Base-by-base conservation (phyloP, 2,329 filamentous ascomycete species). In the Davidsoniella eucalypti region DNA sequence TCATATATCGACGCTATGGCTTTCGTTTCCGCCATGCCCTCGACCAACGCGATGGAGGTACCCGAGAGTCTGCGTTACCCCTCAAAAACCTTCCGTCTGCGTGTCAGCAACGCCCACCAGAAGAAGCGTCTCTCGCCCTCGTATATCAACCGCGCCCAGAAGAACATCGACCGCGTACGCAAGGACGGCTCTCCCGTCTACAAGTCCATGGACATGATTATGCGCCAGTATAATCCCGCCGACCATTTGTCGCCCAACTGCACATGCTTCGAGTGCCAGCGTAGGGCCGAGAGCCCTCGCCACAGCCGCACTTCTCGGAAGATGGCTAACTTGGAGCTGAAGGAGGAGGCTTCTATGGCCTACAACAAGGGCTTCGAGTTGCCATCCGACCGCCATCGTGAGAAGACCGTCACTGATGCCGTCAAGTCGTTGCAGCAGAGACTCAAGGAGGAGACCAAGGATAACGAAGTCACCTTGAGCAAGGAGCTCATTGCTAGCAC, bases 131-230 rank as follows among this genome's bases (percentile, higher is more conserved):
- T 53, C 21, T 43, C 47, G 3, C 5, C 14, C 23, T 16, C 37
- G 23, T 53, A 50, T 33, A 14, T 48, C 16, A 29, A 29, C 36
- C 52, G 48, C 44, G 44, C 44, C 37, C 41, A 48, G 4, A 12
- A 40, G 9, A 37, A 52, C 36, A 16, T 36, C 41, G 36, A 42
- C 37, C 46, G 46, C 36, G 40, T 17, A 16, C 46, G 44, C 29
- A 52, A 52, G 44, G 38, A 52, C 21, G 50, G 50, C 29, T 36
- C 18, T 23, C 39, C 50, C 40, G 40, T 49, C 26, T 52, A 50
- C 41, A 25, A 37, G 8, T 9, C 39, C 7, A 6, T 48, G 42
- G 21, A 36, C 36, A n/a, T 29, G 8, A 16, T 42, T n/a, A 43
- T 29, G 21, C 47, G 43, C 25, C 17, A 41, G 3, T n/a, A 38